Evolutionary conservation across 192 early-diverging fungal genomes (phyloP).

Genomic region (Lunasporangiospora selenospora): DNA sequence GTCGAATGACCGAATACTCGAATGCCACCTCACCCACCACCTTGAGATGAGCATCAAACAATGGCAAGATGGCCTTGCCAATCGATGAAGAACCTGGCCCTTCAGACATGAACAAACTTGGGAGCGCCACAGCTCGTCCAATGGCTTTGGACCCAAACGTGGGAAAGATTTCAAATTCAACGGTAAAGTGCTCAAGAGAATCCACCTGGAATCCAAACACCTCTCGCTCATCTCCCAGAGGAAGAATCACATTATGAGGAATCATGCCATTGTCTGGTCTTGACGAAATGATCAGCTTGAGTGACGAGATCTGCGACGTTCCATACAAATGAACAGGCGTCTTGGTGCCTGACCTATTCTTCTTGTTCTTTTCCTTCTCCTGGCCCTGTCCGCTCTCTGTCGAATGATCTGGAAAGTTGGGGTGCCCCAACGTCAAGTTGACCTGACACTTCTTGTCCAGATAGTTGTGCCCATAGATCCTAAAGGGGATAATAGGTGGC

Average conservation of each 20-base stretch:
- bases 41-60: slow-evolving; percentile 91
- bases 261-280: slow-evolving; percentile 89
- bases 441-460: slow-evolving; percentile 90
- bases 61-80: slow-evolving; percentile 62
- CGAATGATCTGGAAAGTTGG: slow-evolving; percentile 39
- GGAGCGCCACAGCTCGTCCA: slow-evolving; percentile 83
- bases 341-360: too few relatives aligned
- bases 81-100: slow-evolving; percentile 29
- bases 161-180: slow-evolving; percentile 98
- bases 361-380: too few relatives aligned
- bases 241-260: slow-evolving; percentile 91
- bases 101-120: slow-evolving; percentile 66
- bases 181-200: slow-evolving; percentile 70
- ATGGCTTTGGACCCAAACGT: slow-evolving; percentile 96
- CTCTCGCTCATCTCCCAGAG: slow-evolving; percentile 81
- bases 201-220: slow-evolving; percentile 89
- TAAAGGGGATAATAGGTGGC: slow-evolving; percentile 97
- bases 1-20: slow-evolving; percentile 81
- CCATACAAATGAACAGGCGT: slow-evolving; percentile 67
- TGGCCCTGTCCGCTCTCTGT: slow-evolving; percentile 14
- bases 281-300: slow-evolving; percentile 88
- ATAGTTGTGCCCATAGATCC: slow-evolving; percentile 98
- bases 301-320: slow-evolving; percentile 72
- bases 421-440: slow-evolving; percentile 73
- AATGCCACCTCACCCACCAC: slow-evolving; percentile 92